Conservation (phyloP, 1,284 basidiomycete genomes). For the Boletus coffeatus region DNA sequence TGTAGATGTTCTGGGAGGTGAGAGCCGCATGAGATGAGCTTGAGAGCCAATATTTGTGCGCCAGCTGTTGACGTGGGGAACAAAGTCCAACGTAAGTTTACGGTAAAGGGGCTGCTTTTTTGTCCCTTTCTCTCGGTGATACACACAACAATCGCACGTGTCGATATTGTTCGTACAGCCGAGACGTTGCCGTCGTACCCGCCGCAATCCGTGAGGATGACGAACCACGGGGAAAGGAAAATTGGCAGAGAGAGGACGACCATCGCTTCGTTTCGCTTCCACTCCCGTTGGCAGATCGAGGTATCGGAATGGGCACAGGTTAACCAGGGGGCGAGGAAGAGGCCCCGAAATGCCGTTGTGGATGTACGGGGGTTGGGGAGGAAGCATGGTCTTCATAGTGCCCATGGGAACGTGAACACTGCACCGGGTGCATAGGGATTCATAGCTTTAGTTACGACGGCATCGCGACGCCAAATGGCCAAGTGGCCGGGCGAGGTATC, state of each 20-base stretch:
- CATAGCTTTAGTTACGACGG: constrained; percentile 22
- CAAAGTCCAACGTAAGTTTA: too few relatives aligned
- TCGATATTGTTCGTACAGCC: constrained; percentile 31
- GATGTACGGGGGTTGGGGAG: constrained; percentile 12
- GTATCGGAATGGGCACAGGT: constrained; percentile 32
- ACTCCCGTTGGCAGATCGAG: constrained; percentile 29
- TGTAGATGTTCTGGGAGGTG: constrained; percentile 81
- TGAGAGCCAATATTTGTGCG: constrained; percentile 88
- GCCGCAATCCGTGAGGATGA: constrained; percentile 26
- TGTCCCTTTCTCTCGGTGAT: too few relatives aligned
- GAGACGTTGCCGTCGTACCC: constrained; percentile 6
- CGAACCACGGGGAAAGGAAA: constrained; percentile 37
- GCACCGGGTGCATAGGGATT: constrained; percentile 26
- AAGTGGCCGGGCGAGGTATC: constrained; percentile 29
- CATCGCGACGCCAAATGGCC: constrained; percentile 31
- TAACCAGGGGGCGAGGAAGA: constrained; percentile 25
- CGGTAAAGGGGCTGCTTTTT: too few relatives aligned
- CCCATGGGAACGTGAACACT: constrained; percentile 15
- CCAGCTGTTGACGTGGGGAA: constrained; percentile 22
- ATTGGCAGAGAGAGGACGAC: constrained; percentile 38
- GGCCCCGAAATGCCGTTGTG: constrained; percentile 14
- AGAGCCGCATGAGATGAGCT: constrained; percentile 73
- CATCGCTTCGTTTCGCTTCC: constrained; percentile 30
- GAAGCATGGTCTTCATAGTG: constrained; percentile 6
- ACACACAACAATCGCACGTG: constrained; percentile 9